Evolutionary conservation across 768 basidiomycete genomes (phyloP), one percentile per base, ranked within the genome.

Genomic region (Chalciporus piperatus): DNA sequence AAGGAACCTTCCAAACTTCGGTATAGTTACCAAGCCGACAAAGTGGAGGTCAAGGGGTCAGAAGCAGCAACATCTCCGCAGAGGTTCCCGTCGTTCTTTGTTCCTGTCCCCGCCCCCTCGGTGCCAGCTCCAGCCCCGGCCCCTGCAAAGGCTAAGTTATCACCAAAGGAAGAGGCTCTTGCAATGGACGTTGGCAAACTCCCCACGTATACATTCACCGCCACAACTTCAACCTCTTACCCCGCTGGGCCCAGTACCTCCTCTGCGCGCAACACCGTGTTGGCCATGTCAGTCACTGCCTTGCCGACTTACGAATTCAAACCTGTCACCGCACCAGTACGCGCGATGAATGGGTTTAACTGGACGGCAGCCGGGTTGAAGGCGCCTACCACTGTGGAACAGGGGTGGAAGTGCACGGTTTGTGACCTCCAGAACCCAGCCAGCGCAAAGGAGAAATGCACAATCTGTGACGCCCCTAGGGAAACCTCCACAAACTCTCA

Each of bases 1-100:
- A 87, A 83, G 62, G 85, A 87, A 49, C 87, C 89, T 2, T 89
- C 89, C 52, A 90, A 89, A 62, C 74, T 91, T 50, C 80, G 89
- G 23, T 85, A 77, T 59, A 87, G 87, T 58, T 81, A 85, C 66
- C 80, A 82, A 42, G 77, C 80, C 3, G 85, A 85, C 48, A 69
- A 67, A 53, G 74, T 74, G 25, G 72, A 73, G 52, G 63, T 60
- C 27, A 57, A 59, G 48, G 45, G 51, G 30, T 38, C 41, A 27
- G 65, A 65, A 9, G 33, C 47, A 32, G 43, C 10, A 12, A 25
- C 46, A 14, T 37, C 46, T 16, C 37, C 50, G 11, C 41, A 55
- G 12, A 37, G 35, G n/a, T 40, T 58, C 41, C 44, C 57, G 14
- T 43, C 67, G 14, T 39, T 64, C 11, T 50, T 58, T 41, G 35